Evolutionary conservation across 2,329 filamentous ascomycete genomes (phyloP).

Genomic region (Aspergillus pseudonomiae): DNA sequence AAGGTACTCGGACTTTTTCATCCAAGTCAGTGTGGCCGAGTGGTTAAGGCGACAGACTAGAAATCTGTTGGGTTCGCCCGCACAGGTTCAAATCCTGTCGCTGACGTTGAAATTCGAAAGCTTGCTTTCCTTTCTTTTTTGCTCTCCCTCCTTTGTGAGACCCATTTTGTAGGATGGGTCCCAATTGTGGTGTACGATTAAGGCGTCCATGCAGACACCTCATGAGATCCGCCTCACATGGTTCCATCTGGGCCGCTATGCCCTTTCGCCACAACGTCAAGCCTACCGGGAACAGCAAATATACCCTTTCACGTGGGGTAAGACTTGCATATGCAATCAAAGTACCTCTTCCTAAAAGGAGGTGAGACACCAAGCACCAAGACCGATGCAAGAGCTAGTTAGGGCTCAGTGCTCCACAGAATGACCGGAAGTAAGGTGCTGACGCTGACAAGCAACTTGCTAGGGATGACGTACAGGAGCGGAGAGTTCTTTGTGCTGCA

Average conservation of each 20-base stretch:
- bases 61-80: slow-evolving; percentile 3
- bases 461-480: neutral
- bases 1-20: accelerated
- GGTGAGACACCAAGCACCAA: neutral
- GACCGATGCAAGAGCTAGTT: neutral
- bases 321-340: neutral
- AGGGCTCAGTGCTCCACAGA: neutral
- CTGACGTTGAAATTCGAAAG: neutral
- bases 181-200: too few relatives aligned
- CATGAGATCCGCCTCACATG: neutral
- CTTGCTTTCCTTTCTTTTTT: neutral
- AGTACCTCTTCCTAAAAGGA: neutral
- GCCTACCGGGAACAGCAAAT: too few relatives aligned
- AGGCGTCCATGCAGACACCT: too few relatives aligned
- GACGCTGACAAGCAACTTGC: neutral
- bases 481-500: neutral
- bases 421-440: neutral
- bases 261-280: too few relatives aligned
- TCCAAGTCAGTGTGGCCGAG: neutral
- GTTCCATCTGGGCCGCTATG: neutral
- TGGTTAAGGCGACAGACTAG: slow-evolving; percentile 3
- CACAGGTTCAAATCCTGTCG: slow-evolving; percentile 1
- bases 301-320: too few relatives aligned
- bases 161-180: neutral
- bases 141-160: neutral